A percentile compares a stretch with the other conserved stretches of the same genome.
These are phyloP conservation scores for Harringtonia lauricola DNA, from an alignment of 2,329 filamentous ascomycete species.

Conservation along the genomic window DNA sequence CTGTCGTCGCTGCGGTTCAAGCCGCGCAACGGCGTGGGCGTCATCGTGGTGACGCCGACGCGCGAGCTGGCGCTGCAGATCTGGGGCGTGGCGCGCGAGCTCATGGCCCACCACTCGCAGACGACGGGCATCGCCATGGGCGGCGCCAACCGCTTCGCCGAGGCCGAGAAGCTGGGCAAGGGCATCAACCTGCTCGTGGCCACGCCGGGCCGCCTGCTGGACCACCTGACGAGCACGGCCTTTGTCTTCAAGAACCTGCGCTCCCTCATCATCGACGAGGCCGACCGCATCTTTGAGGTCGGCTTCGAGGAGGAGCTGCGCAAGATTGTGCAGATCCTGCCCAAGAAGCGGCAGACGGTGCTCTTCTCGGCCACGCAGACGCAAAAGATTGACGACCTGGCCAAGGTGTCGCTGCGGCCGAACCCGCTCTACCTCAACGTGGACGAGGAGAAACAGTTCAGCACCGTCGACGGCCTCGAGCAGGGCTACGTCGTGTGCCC, in stretches of 20 bases:
- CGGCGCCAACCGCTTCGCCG: constrained; percentile 79
- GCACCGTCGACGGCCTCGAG: constrained; percentile 86
- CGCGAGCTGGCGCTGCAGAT: constrained; percentile 92
- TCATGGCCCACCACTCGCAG: constrained; percentile 87
- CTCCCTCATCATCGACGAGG: constrained; percentile 89
- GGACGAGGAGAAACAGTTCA: constrained; percentile 65
- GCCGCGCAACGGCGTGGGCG: constrained; percentile 85
- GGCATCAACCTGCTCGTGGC: constrained; percentile 92
- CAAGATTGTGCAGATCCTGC: constrained; percentile 88
- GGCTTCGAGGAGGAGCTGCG: constrained; percentile 99
- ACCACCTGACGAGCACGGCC: constrained; percentile 87
- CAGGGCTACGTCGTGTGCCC: constrained; percentile 95
- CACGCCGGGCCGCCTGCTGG: constrained; percentile 82
- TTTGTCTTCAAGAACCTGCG: constrained; percentile 91
- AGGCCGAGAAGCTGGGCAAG: constrained; percentile 88
- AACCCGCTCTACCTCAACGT: constrained; percentile 97
- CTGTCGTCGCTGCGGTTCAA: constrained; percentile 85
- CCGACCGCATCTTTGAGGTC: constrained; percentile 90
- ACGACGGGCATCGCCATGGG: constrained; percentile 71
- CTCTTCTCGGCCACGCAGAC: constrained; percentile 99
- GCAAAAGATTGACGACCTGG: constrained; percentile 95
- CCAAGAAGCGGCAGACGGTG: constrained; percentile 84
- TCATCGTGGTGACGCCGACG: constrained; percentile 86
- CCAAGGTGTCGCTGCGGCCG: constrained; percentile 80
- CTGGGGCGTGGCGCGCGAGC: constrained; percentile 84